Conservation (phyloP, 345 rosid species). For the Limnanthes douglasii region DNA sequence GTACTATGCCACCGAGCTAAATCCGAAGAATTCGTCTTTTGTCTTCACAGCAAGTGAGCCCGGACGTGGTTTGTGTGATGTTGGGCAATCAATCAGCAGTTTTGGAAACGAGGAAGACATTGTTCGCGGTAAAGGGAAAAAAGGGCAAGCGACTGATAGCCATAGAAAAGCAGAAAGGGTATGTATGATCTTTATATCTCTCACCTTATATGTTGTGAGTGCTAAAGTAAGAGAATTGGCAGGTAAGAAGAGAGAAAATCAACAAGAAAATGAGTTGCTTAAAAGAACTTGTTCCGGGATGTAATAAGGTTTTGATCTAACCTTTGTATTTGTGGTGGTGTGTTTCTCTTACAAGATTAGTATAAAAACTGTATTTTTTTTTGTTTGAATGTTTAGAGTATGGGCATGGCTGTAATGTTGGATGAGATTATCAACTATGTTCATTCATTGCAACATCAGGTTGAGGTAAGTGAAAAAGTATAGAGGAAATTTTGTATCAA, state of each 20-base stretch:
- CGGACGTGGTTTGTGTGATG: background rate
- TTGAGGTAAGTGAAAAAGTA: conserved; percentile 34
- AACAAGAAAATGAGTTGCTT: conserved; percentile 29
- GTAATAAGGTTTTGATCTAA: conserved; percentile 23
- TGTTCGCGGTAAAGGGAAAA: conserved; percentile 39
- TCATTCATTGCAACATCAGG: conserved; percentile 54
- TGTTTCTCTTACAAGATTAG: no score
- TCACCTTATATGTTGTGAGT: background rate
- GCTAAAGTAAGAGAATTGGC: background rate
- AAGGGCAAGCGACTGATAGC: conserved; percentile 54
- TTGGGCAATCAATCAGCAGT: conserved; percentile 19
- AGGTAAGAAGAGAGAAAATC: conserved; percentile 50
- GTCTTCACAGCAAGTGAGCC: background rate
- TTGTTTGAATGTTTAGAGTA: conserved; percentile 16
- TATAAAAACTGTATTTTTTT: background rate
- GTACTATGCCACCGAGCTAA: conserved; percentile 17
- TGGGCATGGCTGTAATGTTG: conserved; percentile 64
- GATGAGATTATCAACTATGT: conserved; percentile 55
- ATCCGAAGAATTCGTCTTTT: conserved; percentile 7
- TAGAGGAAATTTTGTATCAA: no score
- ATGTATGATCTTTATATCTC: conserved; percentile 3
- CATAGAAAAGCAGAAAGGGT: conserved; percentile 57
- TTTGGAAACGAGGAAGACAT: conserved; percentile 14
- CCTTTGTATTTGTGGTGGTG: background rate
- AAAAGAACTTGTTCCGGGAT: conserved; percentile 43